phyloP scores from a whole-genome alignment of 345 rosid genomes.

The Moricandia arvensis region DNA sequence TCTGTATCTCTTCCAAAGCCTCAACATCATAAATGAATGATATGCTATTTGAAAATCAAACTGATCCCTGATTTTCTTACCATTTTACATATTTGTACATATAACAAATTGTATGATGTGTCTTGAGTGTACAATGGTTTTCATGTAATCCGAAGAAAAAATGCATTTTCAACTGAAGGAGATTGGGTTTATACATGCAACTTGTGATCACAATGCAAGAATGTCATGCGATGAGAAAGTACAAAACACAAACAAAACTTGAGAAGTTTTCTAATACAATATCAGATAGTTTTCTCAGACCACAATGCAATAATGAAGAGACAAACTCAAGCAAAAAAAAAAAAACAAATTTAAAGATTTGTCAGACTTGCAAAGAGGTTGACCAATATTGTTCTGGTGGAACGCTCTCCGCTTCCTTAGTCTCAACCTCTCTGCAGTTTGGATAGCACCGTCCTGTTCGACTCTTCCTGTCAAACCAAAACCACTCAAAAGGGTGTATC shows the following conservation, averaged over 20 bases:
- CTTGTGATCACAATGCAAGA: not conserved
- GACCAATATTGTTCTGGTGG: no score
- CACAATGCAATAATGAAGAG: not conserved
- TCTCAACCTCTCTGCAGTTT: no score
- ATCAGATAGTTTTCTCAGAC: not conserved
- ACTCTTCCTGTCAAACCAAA: no score
- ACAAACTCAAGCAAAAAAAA: not conserved
- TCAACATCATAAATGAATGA: not conserved
- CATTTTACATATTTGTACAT: not conserved
- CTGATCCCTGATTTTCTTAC: not conserved
- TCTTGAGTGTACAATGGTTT: not conserved
- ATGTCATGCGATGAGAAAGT: not conserved
- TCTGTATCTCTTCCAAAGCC: no score
- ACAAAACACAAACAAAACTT: not conserved
- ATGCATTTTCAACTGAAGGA: not conserved
- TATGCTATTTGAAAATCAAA: not conserved
- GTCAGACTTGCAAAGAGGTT: no score
- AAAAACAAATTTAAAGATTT: no score
- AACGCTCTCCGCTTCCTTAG: no score
- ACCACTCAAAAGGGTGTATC: no score
- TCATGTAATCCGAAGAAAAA: not conserved
- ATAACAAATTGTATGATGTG: not conserved
- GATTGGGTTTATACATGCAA: not conserved
- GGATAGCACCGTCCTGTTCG: no score
- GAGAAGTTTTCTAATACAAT: not conserved